Base-by-base conservation (phyloP, 163 green algal species). In the Prototheca wickerhamii region DNA sequence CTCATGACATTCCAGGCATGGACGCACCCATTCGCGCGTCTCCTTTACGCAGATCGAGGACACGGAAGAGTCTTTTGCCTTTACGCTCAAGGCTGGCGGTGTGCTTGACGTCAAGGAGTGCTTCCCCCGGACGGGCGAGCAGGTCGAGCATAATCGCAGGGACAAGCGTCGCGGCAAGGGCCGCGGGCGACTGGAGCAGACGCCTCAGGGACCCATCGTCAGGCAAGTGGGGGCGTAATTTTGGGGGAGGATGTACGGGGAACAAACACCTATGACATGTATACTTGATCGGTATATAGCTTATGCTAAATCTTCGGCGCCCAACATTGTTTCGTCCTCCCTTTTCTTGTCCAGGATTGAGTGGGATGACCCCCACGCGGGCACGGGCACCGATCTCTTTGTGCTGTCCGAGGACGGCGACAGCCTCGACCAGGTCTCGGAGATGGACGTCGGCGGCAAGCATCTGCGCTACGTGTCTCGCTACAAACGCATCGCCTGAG, bases 21-120 rank as follows among this genome's bases (percentile, higher is more conserved):
- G n/a, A n/a, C n/a, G n/a, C n/a, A n/a, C n/a, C n/a, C n/a, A n/a
- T n/a, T n/a, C n/a, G n/a, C n/a, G n/a, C n/a, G n/a, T n/a, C n/a
- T n/a, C n/a, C n/a, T 42, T 2, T 10, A 52, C 58, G 40, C 59
- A 77, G 71, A 7, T 78, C 23, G 59, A 74, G 58, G 72, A 83
- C 55, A 63, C 30, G 2, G 42, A 57, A 0, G 31, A 53, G 29
- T 33, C 50, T 26, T 81, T 83, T 50, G 30, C 34, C 1, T 78
- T 70, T 4, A 66, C 55, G 6, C 26, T 81, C 6, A 83, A 83
- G 63, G 76, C 73, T 23, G 76, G 73, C 4, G 76, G 76, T 26
- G 25, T 83, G 17, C 63, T 83, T 69, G 76, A 83, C 40, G 58
- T 83, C 60, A 58, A 76, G 15, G 74, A 83, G 57, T 25, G 46